Percentiles rank a stretch among this genome's conserved stretches.
phyloP scores from a whole-genome alignment of 2,329 filamentous ascomycete species.

The Ceratocystiopsis brevicomis region DNA sequence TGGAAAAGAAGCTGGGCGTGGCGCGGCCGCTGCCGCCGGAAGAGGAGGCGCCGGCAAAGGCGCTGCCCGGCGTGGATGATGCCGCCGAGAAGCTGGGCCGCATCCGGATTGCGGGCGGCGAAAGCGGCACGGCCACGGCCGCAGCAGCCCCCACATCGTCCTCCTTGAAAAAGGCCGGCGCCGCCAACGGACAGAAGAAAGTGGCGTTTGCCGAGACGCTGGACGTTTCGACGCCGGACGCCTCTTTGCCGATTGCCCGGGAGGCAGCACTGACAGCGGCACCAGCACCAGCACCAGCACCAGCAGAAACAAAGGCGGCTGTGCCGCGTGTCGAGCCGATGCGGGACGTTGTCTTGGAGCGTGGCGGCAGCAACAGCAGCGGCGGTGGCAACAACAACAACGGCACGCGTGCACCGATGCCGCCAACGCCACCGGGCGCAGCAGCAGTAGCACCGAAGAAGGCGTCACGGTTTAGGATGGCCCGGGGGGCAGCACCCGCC shows the following conservation, averaged over 20 bases:
- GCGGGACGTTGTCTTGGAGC: constrained; percentile 13
- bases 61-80: not conserved
- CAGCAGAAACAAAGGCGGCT: not conserved
- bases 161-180: constrained; percentile 4
- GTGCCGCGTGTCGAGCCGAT: constrained; percentile 10
- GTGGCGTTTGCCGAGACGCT: constrained; percentile 60
- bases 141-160: not conserved
- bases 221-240: not conserved
- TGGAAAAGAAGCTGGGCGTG: constrained; percentile 58
- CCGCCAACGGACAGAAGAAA: constrained; percentile 34
- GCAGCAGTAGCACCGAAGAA: constrained; percentile 17
- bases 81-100: constrained; percentile 35
- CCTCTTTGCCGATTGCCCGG: not conserved
- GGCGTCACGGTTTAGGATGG: constrained; percentile 34
- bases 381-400: too few species aligned
- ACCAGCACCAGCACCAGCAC: constrained; percentile 3
- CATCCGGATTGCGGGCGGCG: constrained; percentile 26
- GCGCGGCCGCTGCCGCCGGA: constrained; percentile 20
- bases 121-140: not conserved
- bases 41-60: not conserved
- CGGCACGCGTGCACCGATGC: not conserved
- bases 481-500: constrained; percentile 10
- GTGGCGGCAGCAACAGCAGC: constrained; percentile 7
- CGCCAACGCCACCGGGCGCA: not conserved
- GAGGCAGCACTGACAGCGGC: not conserved